Evolutionary conservation across 1,139 yeast species (phyloP).

Genomic region (Yamadazyma mexicana): DNA sequence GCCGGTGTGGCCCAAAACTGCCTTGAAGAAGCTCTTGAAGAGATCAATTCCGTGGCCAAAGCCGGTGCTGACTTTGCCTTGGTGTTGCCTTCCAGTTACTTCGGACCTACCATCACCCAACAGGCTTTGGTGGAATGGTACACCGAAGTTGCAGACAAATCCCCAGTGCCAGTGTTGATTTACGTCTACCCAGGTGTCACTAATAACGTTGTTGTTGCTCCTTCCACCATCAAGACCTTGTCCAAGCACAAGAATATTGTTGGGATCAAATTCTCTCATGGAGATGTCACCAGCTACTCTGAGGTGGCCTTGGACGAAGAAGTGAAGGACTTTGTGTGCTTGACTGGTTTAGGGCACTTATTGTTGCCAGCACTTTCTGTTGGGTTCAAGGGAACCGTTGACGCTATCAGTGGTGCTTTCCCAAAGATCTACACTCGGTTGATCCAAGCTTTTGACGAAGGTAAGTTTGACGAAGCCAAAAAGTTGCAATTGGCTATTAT

Average conservation of each 20-base stretch:
- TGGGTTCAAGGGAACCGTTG: slow-evolving; percentile 25
- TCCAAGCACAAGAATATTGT: slow-evolving; percentile 44
- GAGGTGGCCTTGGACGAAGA: slow-evolving; percentile 37
- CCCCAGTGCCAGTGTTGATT: slow-evolving; percentile 45
- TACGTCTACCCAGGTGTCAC: slow-evolving; percentile 54
- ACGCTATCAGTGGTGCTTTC: slow-evolving; percentile 39
- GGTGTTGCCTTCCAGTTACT: slow-evolving; percentile 48
- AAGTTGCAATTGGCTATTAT: slow-evolving; percentile 21
- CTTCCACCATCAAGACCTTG: slow-evolving; percentile 29
- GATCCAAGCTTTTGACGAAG: slow-evolving; percentile 18
- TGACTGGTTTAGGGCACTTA: slow-evolving; percentile 27
- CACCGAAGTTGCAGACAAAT: slow-evolving; percentile 41
- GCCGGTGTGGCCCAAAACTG: slow-evolving; percentile 48
- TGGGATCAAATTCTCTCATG: slow-evolving; percentile 48
- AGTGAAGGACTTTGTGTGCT: slow-evolving; percentile 23
- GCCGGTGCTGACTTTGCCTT: slow-evolving; percentile 48
- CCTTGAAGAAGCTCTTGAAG: slow-evolving; percentile 39
- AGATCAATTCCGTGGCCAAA: slow-evolving; percentile 31
- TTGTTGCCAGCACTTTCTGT: slow-evolving; percentile 24
- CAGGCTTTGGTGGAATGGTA: slow-evolving; percentile 45
- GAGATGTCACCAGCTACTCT: slow-evolving; percentile 27
- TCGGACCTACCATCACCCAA: slow-evolving; percentile 41
- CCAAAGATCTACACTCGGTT: slow-evolving; percentile 38
- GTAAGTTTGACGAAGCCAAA: slow-evolving; percentile 18
- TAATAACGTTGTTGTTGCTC: slow-evolving; percentile 31